These are phyloP conservation scores for Rubus parviflorus DNA, from an alignment of 306 rosid genomes.

Conservation along the genomic window DNA sequence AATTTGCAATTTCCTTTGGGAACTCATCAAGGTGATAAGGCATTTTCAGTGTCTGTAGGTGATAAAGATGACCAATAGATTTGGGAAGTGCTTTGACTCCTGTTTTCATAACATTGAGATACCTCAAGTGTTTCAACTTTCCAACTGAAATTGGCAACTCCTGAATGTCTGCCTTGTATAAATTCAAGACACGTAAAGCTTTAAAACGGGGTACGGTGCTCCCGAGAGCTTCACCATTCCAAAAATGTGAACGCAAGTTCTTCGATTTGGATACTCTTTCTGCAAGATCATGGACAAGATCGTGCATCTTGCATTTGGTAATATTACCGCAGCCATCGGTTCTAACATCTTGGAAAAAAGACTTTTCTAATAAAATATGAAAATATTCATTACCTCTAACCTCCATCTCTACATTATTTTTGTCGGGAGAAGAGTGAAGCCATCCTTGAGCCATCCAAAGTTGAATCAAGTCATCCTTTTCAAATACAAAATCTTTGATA, in stretches of 20 bases:
- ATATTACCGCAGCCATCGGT: neutral
- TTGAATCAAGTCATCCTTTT: neutral
- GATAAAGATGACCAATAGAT: neutral
- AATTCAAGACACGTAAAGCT: neutral
- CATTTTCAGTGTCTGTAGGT: neutral
- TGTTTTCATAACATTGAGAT: neutral
- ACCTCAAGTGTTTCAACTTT: constrained; percentile 1
- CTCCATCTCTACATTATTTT: neutral
- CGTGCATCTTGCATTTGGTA: neutral
- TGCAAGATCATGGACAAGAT: constrained; percentile 4
- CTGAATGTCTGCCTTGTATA: neutral
- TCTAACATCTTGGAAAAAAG: neutral
- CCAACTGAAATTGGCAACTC: neutral
- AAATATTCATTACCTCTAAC: neutral
- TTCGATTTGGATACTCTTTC: neutral
- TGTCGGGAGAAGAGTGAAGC: neutral
- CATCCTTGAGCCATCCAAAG: neutral
- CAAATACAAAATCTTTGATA: neutral
- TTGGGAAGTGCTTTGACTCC: neutral
- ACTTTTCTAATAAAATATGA: neutral
- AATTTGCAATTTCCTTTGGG: neutral
- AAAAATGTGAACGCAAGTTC: neutral
- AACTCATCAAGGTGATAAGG: neutral
- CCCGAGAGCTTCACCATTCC: neutral
- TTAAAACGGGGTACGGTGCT: neutral